Evolutionary conservation across 2,329 filamentous ascomycete species (phyloP), one percentile per base, ranked within the genome.

Genomic region (Podosphaera fusca): DNA sequence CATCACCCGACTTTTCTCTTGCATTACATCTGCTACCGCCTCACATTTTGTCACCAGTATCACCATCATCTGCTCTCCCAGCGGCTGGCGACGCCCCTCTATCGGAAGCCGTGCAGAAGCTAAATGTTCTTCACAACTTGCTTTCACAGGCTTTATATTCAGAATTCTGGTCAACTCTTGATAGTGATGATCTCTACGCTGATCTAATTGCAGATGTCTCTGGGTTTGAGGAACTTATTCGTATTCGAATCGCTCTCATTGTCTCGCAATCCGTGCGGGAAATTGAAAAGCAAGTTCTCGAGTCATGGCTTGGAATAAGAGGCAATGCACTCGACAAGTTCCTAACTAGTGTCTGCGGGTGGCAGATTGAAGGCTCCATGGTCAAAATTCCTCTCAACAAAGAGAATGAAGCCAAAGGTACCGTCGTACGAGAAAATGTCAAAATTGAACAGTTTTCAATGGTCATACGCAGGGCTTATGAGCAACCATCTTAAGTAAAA

Each of bases 331-430:
- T 86, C 55, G 75, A 78, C 65, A 87, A 87, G 71, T 94, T 94
- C 64, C 80, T 92, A 63, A 78, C 79, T 58, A 86, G 90, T 69
- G 85, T 90, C 9, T 92, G 85, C 67, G 87, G 85, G 62, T 98
- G 90, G 88, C 79, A 78, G 65, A 76, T 95, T 47, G 80, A 75
- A 56, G 74, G 75, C 35, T 68, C 69, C n/a, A 67, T 73, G 49
- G 82, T 95, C 61, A 79, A 80, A 69, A 79, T 98, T 58, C 92
- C 92, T 57, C 75, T 83, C 67, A 98, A 98, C 74, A 86, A 92
- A 68, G 92, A 98, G 73, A 95, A 95, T 70, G 90, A 96, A 79
- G 92, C 88, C 50, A 87, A 94, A 76, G 92, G 92, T 71, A 84
- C 88, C 46, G 85, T 95, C 70, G 94, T 95, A 67, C 80, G 89